These are phyloP conservation scores for Hymenoscyphus repandus DNA, from an alignment of 2,329 filamentous ascomycete species.

Conservation along the genomic window DNA sequence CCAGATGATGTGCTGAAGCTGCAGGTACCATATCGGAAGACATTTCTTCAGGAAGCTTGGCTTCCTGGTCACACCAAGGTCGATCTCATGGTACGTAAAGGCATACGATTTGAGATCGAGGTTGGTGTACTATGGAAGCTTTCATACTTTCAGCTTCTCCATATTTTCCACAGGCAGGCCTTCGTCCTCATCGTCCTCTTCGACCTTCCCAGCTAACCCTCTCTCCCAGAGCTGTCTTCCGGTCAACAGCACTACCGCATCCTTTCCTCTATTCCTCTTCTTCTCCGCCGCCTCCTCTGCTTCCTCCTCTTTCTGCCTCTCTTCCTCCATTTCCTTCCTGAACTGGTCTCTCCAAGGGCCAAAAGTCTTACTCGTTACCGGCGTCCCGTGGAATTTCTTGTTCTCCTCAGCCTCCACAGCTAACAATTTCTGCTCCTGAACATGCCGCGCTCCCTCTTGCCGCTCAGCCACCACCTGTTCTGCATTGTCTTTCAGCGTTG, in stretches of 20 bases:
- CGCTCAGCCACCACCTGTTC: slow-evolving; percentile 77
- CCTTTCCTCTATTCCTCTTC: slow-evolving; percentile 72
- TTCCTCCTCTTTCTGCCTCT: slow-evolving; percentile 62
- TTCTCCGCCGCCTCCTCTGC: slow-evolving; percentile 74
- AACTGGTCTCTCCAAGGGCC: slow-evolving; percentile 77
- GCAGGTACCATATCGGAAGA: too few relatives aligned
- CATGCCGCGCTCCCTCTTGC: slow-evolving; percentile 56
- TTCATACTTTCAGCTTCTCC: slow-evolving; percentile 57
- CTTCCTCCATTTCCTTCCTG: slow-evolving; percentile 72
- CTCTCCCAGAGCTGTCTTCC: slow-evolving; percentile 75
- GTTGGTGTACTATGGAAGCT: too few relatives aligned
- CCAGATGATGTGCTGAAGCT: background rate
- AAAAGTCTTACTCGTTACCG: slow-evolving; percentile 84
- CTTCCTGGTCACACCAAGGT: too few relatives aligned
- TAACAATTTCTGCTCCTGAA: slow-evolving; percentile 47
- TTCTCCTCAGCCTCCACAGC: slow-evolving; percentile 86
- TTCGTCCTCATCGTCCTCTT: slow-evolving; percentile 63
- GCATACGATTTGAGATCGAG: too few relatives aligned
- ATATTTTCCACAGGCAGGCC: slow-evolving; percentile 57
- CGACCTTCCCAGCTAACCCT: slow-evolving; percentile 62
- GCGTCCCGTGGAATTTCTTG: slow-evolving; percentile 87
- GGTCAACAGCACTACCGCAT: slow-evolving; percentile 63
- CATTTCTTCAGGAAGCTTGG: too few relatives aligned
- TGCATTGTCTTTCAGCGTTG: slow-evolving; percentile 82
- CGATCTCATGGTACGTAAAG: too few relatives aligned